Conservation (phyloP, 192 early-diverging fungal species). For the Podila clonocystis region DNA sequence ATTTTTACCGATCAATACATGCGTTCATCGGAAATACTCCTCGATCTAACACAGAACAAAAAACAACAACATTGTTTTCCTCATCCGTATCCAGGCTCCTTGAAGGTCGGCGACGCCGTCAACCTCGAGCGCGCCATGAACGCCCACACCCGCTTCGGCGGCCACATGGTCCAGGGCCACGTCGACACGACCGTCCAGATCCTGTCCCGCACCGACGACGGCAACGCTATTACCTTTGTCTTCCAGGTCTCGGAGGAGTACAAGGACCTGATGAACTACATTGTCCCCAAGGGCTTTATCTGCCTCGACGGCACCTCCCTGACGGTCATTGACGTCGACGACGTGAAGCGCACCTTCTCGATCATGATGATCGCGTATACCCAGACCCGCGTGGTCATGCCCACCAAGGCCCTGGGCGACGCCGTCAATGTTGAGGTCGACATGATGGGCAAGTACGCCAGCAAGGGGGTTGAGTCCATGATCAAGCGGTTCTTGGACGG, state of each 20-base stretch:
- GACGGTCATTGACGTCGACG: constrained; percentile 92
- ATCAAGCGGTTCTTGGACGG: constrained; percentile 65
- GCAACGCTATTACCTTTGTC: constrained; percentile 82
- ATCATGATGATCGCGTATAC: constrained; percentile 98
- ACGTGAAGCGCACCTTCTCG: constrained; percentile 75
- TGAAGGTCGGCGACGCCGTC: constrained; percentile 81
- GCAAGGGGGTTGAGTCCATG: constrained; percentile 78
- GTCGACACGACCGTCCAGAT: constrained; percentile 90
- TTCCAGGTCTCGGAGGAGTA: constrained; percentile 58
- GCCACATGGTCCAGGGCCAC: constrained; percentile 96
- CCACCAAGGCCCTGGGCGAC: constrained; percentile 74
- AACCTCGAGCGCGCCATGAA: constrained; percentile 97
- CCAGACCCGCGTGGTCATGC: constrained; percentile 84
- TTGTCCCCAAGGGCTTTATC: constrained; percentile 97
- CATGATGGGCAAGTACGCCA: constrained; percentile 94
- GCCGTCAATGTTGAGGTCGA: constrained; percentile 97
- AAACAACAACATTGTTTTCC: too few species aligned
- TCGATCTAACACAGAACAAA: background rate
- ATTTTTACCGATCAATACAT: background rate
- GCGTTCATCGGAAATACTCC: background rate
- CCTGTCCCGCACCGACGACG: constrained; percentile 80
- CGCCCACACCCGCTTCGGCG: constrained; percentile 89
- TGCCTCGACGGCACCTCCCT: constrained; percentile 94
- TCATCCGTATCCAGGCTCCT: constrained; percentile 72
- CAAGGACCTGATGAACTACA: constrained; percentile 76